Conservation (phyloP, 78 protist genomes). For the slime mould (Dictyostelium discoideum) region dicty_2.7 NC_007088.5:1777501-1778000, state of each 20-base stretch:
- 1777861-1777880: not conserved
- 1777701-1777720: not conserved
- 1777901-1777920: not conserved
- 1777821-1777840: not conserved
- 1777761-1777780: too few species aligned
- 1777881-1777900: not conserved
- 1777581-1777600: not conserved
- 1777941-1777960: not conserved
- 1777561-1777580: too few species aligned
- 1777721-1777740: not conserved
- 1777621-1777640: not conserved
- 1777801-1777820: not conserved
- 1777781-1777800: too few species aligned
- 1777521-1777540: not conserved
- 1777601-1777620: not conserved
- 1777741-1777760: too few species aligned
- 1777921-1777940: not conserved
- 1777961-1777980: not conserved
- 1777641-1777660: not conserved
- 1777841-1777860: not conserved
- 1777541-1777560: not conserved
- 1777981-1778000: not conserved
- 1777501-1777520: not conserved
- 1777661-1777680: not conserved
- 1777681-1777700: too few species aligned